These are phyloP conservation scores for Cystobasidium ongulense DNA, from an alignment of 768 basidiomycete species.

Conservation along the genomic window DNA sequence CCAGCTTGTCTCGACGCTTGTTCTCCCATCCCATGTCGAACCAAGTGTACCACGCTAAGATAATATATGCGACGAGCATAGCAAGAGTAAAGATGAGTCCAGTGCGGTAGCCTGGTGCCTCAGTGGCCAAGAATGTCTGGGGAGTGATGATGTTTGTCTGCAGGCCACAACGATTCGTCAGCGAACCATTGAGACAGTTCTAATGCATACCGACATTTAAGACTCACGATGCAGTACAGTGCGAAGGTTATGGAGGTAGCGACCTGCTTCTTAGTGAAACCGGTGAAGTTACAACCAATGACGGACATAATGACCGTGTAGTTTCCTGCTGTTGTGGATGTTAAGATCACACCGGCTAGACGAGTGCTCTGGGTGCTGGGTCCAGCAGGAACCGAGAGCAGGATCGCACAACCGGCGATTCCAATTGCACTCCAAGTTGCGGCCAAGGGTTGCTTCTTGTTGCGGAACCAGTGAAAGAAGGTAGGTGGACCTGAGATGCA, in stretches of 20 bases:
- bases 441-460: not conserved
- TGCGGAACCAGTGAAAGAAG: not conserved
- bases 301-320: not conserved
- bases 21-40: not conserved
- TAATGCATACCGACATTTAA: not conserved
- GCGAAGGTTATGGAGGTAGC: not conserved
- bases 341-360: not conserved
- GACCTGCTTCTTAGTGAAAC: not conserved
- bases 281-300: not conserved
- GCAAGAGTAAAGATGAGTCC: not conserved
- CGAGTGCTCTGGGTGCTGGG: not conserved
- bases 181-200: no score
- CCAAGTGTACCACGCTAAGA: not conserved
- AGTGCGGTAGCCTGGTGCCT: not conserved
- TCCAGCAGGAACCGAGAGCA: not conserved
- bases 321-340: not conserved
- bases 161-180: no score
- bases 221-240: not conserved
- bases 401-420: not conserved
- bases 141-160: not conserved
- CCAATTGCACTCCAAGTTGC: not conserved
- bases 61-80: not conserved
- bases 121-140: not conserved
- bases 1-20: not conserved
- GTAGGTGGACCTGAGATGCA: not conserved